phyloP scores from a whole-genome alignment of 2,329 filamentous ascomycete genomes.

The Neocucurbitaria cava region DNA sequence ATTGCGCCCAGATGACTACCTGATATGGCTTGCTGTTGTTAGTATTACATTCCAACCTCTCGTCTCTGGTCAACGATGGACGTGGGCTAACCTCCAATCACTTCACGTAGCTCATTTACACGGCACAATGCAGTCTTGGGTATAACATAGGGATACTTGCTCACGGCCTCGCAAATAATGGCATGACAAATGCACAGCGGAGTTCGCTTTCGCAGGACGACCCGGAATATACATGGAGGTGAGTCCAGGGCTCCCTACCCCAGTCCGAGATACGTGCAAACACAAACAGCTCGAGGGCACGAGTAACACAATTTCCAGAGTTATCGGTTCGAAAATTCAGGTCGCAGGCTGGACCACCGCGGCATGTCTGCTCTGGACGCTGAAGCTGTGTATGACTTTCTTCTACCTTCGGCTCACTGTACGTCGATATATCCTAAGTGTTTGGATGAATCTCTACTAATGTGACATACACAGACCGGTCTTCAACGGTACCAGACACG shows the following conservation, averaged over 20 bases:
- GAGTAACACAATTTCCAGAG: conserved; percentile 49
- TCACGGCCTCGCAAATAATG: conserved; percentile 57
- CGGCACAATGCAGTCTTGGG: conserved; percentile 57
- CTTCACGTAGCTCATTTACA: conserved; percentile 56
- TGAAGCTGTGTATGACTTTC: conserved; percentile 63
- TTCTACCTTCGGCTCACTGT: conserved; percentile 62
- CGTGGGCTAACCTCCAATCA: not conserved
- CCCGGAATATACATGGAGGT: conserved; percentile 16
- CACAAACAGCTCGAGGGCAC: not conserved
- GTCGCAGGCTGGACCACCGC: conserved; percentile 63
- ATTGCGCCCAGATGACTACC: conserved; percentile 23
- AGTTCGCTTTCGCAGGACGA: conserved; percentile 11
- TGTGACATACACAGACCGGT: conserved; percentile 8
- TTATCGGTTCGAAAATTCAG: conserved; percentile 49
- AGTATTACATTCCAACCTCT: not conserved
- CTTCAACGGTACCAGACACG: conserved; percentile 13
- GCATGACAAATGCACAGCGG: conserved; percentile 61
- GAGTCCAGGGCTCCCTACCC: not conserved
- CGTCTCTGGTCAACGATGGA: not conserved
- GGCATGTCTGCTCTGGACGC: conserved; percentile 59
- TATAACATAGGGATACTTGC: conserved; percentile 60
- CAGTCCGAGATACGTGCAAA: not conserved
- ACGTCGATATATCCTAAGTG: not conserved
- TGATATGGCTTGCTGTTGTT: conserved; percentile 26
- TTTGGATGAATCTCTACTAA: not conserved